Evolutionary conservation across 371 early-diverging fungal species (phyloP).

Genomic region (Choanephora cucurbitarum): DNA sequence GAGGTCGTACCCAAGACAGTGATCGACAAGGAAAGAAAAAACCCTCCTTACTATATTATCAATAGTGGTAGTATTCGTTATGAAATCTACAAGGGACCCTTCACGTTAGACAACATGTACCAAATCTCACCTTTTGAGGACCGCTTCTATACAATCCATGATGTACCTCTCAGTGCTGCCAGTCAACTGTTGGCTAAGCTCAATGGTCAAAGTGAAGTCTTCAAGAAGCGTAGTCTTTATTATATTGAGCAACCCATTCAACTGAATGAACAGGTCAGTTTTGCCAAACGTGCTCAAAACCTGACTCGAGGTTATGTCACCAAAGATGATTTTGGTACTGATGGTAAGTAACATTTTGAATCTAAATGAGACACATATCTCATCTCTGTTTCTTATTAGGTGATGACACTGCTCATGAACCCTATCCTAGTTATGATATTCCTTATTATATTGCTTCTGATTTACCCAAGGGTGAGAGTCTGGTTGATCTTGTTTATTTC

Average conservation of each 20-base stretch:
- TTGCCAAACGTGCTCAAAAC: slow-evolving; percentile 26
- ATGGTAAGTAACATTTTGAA: slow-evolving; percentile 17
- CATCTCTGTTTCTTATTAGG: slow-evolving; percentile 16
- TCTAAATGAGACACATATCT: not conserved
- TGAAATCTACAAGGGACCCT: slow-evolving; percentile 55
- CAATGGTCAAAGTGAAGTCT: slow-evolving; percentile 59
- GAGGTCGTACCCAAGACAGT: slow-evolving; percentile 49
- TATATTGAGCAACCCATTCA: not conserved
- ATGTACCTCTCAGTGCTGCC: slow-evolving; percentile 37
- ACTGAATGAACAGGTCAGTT: not conserved
- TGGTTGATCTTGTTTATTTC: slow-evolving; percentile 37
- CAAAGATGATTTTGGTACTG: slow-evolving; percentile 50
- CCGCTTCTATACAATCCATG: slow-evolving; percentile 39
- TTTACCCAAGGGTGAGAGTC: slow-evolving; percentile 24
- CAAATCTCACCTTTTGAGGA: slow-evolving; percentile 54
- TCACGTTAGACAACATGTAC: slow-evolving; percentile 53
- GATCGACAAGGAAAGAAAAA: slow-evolving; percentile 29
- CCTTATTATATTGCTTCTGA: slow-evolving; percentile 43
- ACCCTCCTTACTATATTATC: slow-evolving; percentile 46
- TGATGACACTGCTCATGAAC: slow-evolving; percentile 41
- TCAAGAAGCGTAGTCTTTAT: slow-evolving; percentile 28
- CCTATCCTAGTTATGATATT: slow-evolving; percentile 40
- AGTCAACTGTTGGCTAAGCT: slow-evolving; percentile 50
- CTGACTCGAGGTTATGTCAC: slow-evolving; percentile 44
- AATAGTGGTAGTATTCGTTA: slow-evolving; percentile 56